phyloP scores from a whole-genome alignment of 352 stramenopile genomes.

The Pythium aristosporum region DNA sequence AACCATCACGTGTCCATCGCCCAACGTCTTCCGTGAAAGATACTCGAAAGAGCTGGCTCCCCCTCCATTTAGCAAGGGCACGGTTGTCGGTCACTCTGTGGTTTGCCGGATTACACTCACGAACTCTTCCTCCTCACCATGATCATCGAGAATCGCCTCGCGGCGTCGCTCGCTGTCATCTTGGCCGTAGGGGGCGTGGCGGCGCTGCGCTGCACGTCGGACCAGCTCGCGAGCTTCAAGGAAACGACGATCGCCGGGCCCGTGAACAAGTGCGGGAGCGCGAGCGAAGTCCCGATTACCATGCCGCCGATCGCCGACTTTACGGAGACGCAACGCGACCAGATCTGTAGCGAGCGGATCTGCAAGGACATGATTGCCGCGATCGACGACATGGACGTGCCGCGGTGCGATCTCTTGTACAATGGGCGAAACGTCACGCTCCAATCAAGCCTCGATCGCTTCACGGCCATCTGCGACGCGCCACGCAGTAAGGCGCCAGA shows the following conservation, averaged over 20 bases:
- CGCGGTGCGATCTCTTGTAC: constrained; percentile 45
- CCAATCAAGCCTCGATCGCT: constrained; percentile 44
- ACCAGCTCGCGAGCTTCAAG: constrained; percentile 49
- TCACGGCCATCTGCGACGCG: constrained; percentile 43
- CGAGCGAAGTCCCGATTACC: constrained; percentile 39
- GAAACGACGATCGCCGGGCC: constrained; percentile 28
- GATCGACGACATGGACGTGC: constrained; percentile 58
- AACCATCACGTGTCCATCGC: constrained; percentile 5
- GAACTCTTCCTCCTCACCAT: background rate
- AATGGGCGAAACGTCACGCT: constrained; percentile 54
- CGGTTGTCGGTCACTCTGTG: background rate
- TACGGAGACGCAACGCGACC: constrained; percentile 27
- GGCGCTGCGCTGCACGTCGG: constrained; percentile 29
- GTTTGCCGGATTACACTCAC: background rate
- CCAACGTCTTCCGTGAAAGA: background rate
- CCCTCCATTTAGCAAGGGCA: too few relatives aligned
- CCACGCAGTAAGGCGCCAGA: constrained; percentile 30
- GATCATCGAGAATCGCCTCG: background rate
- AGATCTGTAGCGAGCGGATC: constrained; percentile 40
- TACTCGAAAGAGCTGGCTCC: background rate
- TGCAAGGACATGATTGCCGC: constrained; percentile 56
- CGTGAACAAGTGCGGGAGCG: constrained; percentile 38
- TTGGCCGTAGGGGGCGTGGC: constrained; percentile 18
- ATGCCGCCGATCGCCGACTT: constrained; percentile 40
- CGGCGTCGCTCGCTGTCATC: background rate